Base-by-base conservation (phyloP, 23 red algal species). In the Gracilariopsis chorda region DNA sequence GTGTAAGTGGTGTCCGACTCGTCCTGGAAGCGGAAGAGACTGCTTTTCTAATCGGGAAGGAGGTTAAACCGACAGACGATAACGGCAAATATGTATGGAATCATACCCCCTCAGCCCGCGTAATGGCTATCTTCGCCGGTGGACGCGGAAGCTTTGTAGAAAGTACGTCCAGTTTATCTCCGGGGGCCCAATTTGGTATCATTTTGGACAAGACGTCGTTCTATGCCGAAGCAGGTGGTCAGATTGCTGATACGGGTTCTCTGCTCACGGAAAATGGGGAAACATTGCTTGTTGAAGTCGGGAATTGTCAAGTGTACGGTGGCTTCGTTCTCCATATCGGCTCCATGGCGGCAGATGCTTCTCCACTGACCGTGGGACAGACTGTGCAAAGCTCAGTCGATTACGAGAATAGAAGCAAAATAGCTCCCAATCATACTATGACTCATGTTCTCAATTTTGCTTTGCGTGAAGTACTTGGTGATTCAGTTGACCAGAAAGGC, bases 371-470 rank as follows among this genome's bases (percentile, higher is more conserved):
- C 2, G 97, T 99, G 21, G 94, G 94, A 51, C 86, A 96, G 25
- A 48, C 45, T 7, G 61, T 99, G 10, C 46, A 56, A 8, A 89
- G 87, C 30, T 67, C 62, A 1, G 97, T 99, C 12, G 93, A 99
- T 65, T 99, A 96, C 53, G 86, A 94, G 48, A 57, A 86, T 40
- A 84, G 97, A 33, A 70, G 87, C 34, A 82, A 60, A 49, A 93
- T 99, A 47, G 97, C 97, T 29, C 97, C 97, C 29, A 99, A 99
- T 76, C 97, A 99, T 86, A 99, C 97, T 0, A 80, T 90, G 63
- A 99, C 97, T 0, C 97, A 99, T 87, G 87, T 96, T 37, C 93
- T 99, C 19, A 99, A 99, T 78, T 92, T 87, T 61, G 97, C 97
- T 9, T 57, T 99, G 58, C 83, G 93, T 77, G 73, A 96, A 51